These are phyloP conservation scores for Phaeomoniella chlamydospora DNA, from an alignment of 2,329 filamentous ascomycete genomes.

Conservation along the genomic window DNA sequence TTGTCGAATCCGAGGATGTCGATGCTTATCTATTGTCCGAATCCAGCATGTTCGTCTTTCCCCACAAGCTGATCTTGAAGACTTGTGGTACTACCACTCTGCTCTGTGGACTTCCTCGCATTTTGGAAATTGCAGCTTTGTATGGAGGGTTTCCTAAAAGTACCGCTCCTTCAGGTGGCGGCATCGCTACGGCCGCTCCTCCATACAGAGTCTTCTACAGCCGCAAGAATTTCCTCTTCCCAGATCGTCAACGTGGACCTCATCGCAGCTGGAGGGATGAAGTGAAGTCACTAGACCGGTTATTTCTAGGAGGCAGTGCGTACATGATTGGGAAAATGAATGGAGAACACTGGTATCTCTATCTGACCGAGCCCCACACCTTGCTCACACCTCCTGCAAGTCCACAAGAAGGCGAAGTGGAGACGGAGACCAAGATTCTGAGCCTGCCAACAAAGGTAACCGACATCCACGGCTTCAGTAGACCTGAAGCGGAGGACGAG, in stretches of 20 bases:
- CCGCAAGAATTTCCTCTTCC: constrained; percentile 95
- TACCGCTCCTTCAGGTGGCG: constrained; percentile 49
- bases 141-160: constrained; percentile 81
- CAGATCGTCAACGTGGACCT: constrained; percentile 82
- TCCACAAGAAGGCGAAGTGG: constrained; percentile 37
- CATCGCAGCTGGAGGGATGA: constrained; percentile 97
- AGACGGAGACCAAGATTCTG: constrained; percentile 45
- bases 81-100: constrained; percentile 95
- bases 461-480: constrained; percentile 7
- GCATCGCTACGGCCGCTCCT: constrained; percentile 62
- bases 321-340: constrained; percentile 99
- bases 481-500: constrained; percentile 25
- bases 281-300: constrained; percentile 79
- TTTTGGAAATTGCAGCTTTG: constrained; percentile 79
- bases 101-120: constrained; percentile 72
- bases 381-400: constrained; percentile 70
- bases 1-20: constrained; percentile 82
- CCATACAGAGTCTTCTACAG: constrained; percentile 98
- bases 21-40: constrained; percentile 96
- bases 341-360: constrained; percentile 97
- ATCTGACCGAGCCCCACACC: constrained; percentile 77
- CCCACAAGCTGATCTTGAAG: constrained; percentile 98
- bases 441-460: constrained; percentile 30
- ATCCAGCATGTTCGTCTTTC: constrained; percentile 99
- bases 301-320: constrained; percentile 82